These are phyloP conservation scores for Xylaria sp. DNA, from an alignment of 2,329 filamentous ascomycete species.

Conservation along the genomic window DNA sequence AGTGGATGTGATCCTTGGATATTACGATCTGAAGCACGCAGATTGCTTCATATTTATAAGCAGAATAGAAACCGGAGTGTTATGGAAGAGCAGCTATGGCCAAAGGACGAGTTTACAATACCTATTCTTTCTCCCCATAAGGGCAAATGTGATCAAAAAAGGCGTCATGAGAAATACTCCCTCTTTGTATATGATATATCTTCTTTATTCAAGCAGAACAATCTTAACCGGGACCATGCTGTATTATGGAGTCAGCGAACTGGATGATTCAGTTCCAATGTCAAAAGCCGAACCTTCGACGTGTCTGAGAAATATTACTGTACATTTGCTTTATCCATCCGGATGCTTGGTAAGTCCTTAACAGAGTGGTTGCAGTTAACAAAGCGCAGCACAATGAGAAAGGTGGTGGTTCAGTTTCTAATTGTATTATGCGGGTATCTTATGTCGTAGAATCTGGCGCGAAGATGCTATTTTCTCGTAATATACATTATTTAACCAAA, in stretches of 20 bases:
- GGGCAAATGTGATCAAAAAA: too few relatives aligned
- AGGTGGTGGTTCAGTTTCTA: background rate
- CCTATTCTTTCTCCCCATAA: background rate
- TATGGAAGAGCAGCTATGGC: background rate
- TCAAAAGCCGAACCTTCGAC: background rate
- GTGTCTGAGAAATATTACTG: too few relatives aligned
- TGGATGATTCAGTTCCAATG: too few relatives aligned
- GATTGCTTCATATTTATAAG: background rate
- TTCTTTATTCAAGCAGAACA: too few relatives aligned
- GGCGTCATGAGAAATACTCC: too few relatives aligned
- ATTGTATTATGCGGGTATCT: constrained; percentile 16
- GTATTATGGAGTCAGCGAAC: too few relatives aligned
- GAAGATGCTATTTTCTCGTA: constrained; percentile 15
- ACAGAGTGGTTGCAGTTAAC: background rate
- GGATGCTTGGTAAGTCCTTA: background rate
- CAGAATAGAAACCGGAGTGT: background rate
- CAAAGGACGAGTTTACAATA: background rate
- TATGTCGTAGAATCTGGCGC: constrained; percentile 4
- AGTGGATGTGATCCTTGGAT: too few relatives aligned
- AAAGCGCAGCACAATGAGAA: background rate
- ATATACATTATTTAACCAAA: constrained; percentile 32
- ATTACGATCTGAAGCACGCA: too few relatives aligned
- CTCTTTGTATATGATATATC: too few relatives aligned
- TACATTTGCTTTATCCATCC: too few relatives aligned
- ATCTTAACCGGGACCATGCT: too few relatives aligned